phyloP scores from a whole-genome alignment of 306 rosid species.

The Mimosa pudica region DNA sequence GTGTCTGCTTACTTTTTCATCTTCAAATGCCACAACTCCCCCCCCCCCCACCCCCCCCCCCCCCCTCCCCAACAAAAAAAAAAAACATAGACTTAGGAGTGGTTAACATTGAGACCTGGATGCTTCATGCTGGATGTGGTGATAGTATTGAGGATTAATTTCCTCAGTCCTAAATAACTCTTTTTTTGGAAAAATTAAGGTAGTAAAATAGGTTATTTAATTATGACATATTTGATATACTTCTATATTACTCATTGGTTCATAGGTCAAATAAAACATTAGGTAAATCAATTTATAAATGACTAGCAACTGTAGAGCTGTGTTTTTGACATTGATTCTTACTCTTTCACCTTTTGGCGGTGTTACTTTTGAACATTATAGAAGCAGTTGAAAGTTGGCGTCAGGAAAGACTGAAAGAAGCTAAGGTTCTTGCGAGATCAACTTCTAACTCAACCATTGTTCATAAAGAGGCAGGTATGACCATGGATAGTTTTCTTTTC shows the following conservation, averaged over 20 bases:
- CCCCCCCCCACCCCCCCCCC: too few relatives aligned
- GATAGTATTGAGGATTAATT: neutral
- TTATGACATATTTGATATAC: too few relatives aligned
- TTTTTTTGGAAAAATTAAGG: too few relatives aligned
- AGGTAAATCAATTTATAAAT: too few relatives aligned
- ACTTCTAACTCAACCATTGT: constrained; percentile 50
- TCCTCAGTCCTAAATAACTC: too few relatives aligned
- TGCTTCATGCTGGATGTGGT: neutral
- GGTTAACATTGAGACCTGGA: neutral
- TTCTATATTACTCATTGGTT: too few relatives aligned
- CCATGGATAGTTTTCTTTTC: constrained; percentile 6
- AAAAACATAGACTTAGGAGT: neutral
- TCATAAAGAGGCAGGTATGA: constrained; percentile 72
- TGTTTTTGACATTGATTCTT: constrained; percentile 27
- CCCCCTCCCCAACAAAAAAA: too few relatives aligned
- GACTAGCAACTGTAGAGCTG: too few relatives aligned
- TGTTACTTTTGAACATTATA: constrained; percentile 36
- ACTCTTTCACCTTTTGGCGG: constrained; percentile 1
- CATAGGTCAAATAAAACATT: too few relatives aligned
- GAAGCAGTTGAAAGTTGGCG: constrained; percentile 86
- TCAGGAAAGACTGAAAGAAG: constrained; percentile 63
- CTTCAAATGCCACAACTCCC: neutral
- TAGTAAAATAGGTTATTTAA: too few relatives aligned
- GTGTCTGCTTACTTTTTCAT: too few relatives aligned
- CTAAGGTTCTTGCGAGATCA: constrained; percentile 39